Evolutionary conservation across 257 asterid genomes (phyloP), one percentile per base, ranked within the genome.

Genomic region (Rubia yunnanensis): DNA sequence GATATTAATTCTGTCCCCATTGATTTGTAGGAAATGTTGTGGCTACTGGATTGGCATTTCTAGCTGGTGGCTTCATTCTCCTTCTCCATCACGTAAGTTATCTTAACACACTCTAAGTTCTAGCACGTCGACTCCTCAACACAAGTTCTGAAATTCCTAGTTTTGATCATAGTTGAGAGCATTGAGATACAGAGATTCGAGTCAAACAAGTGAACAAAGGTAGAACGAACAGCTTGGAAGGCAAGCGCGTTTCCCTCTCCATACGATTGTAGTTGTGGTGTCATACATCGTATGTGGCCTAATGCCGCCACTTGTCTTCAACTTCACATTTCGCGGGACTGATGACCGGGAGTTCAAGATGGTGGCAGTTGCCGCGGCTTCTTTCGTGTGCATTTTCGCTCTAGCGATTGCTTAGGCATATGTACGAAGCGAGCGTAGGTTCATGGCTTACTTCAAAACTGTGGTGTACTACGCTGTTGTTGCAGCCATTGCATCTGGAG

Each of bases 401-500:
- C 52, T 44, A 6, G 52, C 52, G n/a, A 44, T 44, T 4, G 52
- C 52, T 44, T 20, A 44, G 52, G 22, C 22, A 44, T 44, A 44
- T 44, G 52, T 44, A 44, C 52, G 52, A 44, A 20, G 22, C 3
- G 52, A 44, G 17, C 0, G 1, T 20, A 44, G 52, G 52, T 60
- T 60, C 64, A 28, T 38, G 22, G 52, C 52, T 5, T 44, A 44
- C 52, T 44, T 44, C 7, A 44, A 44, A 2, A 44, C 52, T 15
- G 52, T 17, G 52, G n/a, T 44, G 52, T 44, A 44, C 52, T 44
- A 44, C 34, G 11, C 76, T 54, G 2, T 82, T 57, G 85, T 82
- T 14, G 75, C 86, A 20, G 54, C 73, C 18, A 39, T 67, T 46
- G 82, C 64, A 13, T 82, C 84, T 0, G 91, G 89, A 17, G 74